Percentiles rank a stretch among this genome's conserved stretches.
Evolutionary conservation across 1,139 yeast genomes (phyloP).

Genomic region (Kazachstania sp.): DNA sequence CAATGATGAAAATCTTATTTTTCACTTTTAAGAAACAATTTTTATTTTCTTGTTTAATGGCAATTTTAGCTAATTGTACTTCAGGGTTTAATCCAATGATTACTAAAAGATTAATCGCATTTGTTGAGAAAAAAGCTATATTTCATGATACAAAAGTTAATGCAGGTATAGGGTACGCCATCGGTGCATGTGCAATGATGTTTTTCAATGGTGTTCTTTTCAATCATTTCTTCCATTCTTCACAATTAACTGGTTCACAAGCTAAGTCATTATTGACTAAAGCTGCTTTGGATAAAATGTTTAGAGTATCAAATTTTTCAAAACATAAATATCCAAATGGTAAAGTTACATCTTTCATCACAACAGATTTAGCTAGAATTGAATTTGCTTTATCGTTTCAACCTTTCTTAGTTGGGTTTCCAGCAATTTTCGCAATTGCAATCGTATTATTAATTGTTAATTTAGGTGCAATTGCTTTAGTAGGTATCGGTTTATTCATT

Average conservation of each 20-base stretch:
- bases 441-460: conserved; percentile 59
- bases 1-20: conserved; percentile 41
- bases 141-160: conserved; percentile 32
- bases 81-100: conserved; percentile 46
- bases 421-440: conserved; percentile 51
- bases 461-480: conserved; percentile 65
- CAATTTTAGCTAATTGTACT: conserved; percentile 41
- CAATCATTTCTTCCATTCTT: conserved; percentile 55
- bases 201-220: conserved; percentile 42
- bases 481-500: conserved; percentile 52
- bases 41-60: conserved; percentile 37
- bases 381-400: conserved; percentile 70
- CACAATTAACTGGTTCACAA: conserved; percentile 61
- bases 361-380: conserved; percentile 72
- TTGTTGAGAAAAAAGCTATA: conserved; percentile 35
- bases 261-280: conserved; percentile 58
- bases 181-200: conserved; percentile 45
- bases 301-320: conserved; percentile 52
- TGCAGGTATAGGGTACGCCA: conserved; percentile 52
- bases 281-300: conserved; percentile 57
- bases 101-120: conserved; percentile 45
- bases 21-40: conserved; percentile 50
- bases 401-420: conserved; percentile 55
- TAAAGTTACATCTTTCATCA: conserved; percentile 62
- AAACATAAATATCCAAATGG: conserved; percentile 56